phyloP scores from a whole-genome alignment of 2,329 filamentous ascomycete genomes.

The Colletotrichum neosansevieriae region DNA sequence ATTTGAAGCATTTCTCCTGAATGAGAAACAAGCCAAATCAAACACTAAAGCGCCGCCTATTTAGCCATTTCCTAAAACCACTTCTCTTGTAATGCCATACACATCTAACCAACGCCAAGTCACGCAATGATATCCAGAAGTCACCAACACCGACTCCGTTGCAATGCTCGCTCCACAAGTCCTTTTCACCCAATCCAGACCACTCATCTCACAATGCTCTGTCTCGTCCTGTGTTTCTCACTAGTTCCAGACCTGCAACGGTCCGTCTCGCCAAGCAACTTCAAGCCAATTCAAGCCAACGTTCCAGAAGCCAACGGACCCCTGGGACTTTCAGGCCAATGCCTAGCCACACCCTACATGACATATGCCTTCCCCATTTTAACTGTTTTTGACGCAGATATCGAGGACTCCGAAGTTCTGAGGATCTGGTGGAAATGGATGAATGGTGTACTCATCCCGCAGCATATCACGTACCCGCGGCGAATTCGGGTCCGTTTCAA shows the following conservation, averaged over 20 bases:
- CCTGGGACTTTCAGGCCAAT: too few species aligned
- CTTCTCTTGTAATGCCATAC: background rate
- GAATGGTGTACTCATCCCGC: background rate
- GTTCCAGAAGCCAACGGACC: too few species aligned
- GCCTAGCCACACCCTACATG: too few species aligned
- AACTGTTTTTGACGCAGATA: background rate
- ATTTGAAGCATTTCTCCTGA: too few species aligned
- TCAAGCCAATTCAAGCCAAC: too few species aligned
- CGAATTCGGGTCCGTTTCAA: background rate
- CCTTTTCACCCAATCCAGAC: background rate
- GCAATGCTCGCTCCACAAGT: background rate
- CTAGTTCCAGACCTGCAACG: too few species aligned
- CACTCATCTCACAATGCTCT: background rate
- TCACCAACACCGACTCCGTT: background rate
- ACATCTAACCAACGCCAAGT: background rate
- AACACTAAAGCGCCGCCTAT: background rate
- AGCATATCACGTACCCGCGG: conserved; percentile 1
- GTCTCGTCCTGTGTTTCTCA: background rate
- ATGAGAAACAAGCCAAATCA: background rate
- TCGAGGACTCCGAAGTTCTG: background rate
- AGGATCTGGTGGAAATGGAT: background rate
- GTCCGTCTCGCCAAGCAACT: too few species aligned
- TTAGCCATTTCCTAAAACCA: background rate
- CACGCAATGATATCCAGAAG: background rate
- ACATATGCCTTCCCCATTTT: background rate